These are phyloP conservation scores for Adansonia grandidieri DNA, from an alignment of 441 rosid genomes.

Conservation along the genomic window DNA sequence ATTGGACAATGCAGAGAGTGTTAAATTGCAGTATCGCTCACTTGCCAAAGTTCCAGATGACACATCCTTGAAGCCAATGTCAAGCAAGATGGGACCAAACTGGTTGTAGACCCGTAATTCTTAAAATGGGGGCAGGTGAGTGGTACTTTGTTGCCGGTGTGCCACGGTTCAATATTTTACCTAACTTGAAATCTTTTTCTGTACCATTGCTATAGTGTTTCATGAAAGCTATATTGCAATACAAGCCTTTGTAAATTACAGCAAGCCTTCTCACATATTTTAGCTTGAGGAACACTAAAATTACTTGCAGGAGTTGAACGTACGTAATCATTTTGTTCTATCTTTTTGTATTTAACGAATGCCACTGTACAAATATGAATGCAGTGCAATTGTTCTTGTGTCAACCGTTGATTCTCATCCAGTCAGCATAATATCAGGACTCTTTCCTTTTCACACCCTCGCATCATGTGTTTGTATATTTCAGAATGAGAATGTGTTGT, in stretches of 20 bases:
- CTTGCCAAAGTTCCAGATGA: slow-evolving; percentile 69
- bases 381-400: too few species aligned
- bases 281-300: not conserved
- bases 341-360: too few species aligned
- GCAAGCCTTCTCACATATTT: slow-evolving; percentile 2
- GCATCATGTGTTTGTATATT: too few species aligned
- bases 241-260: slow-evolving; percentile 29
- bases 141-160: slow-evolving; percentile 5
- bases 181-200: slow-evolving; percentile 16
- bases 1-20: slow-evolving; percentile 89
- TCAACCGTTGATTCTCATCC: too few species aligned
- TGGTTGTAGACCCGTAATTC: slow-evolving; percentile 43
- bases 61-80: slow-evolving; percentile 43
- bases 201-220: not conserved
- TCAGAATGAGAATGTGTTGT: too few species aligned
- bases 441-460: too few species aligned
- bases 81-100: slow-evolving; percentile 61
- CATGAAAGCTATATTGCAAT: slow-evolving; percentile 18
- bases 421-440: too few species aligned
- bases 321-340: slow-evolving; percentile 9
- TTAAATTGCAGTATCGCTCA: slow-evolving; percentile 91
- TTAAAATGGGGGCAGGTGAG: slow-evolving; percentile 5
- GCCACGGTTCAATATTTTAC: slow-evolving; percentile 12
- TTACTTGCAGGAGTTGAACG: not conserved
- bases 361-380: too few species aligned